Evolutionary conservation across 768 basidiomycete genomes (phyloP), one percentile per base, ranked within the genome.

Genomic region (Kwoniella mangroviensis): DNA sequence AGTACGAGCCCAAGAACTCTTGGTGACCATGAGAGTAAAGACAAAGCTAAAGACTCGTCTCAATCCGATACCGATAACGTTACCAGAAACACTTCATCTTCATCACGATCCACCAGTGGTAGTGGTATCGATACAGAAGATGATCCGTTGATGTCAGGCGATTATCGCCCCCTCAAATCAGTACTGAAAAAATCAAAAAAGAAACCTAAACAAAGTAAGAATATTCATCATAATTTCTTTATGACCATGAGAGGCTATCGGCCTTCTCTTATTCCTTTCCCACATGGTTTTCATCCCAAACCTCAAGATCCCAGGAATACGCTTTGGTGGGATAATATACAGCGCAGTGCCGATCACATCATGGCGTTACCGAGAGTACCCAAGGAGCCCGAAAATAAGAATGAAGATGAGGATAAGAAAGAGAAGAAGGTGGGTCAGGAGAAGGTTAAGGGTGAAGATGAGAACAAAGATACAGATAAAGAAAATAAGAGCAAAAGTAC

Each of bases 281-380:
- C 79, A 12, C 77, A 78, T 64, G 79, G 79, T 4, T 65, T 73
- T 13, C 77, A 80, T 65, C 79, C 79, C 2, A 75, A 75, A 55
- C 77, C 77, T 4, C 52, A 71, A 28, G n/a, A 72, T 10, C 72
- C 75, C 4, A 67, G 75, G 40, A 56, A 76, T 53, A 77, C 68
- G 10, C 62, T 79, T 1, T 80, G 79, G 79, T 80, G 76, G 73
- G 69, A 79, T 49, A 80, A 80, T 53, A 66, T 80, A 0, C 79
- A 77, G 11, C 68, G 69, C 43, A 67, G 75, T 51, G 77, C 73
- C 9, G 70, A 75, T 57, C 77, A 79, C 62, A 70, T 80, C 49
- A 80, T 79, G 79, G 75, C 72, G 1, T 42, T 63, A 2, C 71
- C 73, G 13, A 40, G 28, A 12, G 67, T 79, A 9, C 57, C 73